Percentiles rank a stretch among this genome's conserved stretches.
Evolutionary conservation across 208 protist species (phyloP).

Genomic region (Acanthamoeba lenticulata): DNA sequence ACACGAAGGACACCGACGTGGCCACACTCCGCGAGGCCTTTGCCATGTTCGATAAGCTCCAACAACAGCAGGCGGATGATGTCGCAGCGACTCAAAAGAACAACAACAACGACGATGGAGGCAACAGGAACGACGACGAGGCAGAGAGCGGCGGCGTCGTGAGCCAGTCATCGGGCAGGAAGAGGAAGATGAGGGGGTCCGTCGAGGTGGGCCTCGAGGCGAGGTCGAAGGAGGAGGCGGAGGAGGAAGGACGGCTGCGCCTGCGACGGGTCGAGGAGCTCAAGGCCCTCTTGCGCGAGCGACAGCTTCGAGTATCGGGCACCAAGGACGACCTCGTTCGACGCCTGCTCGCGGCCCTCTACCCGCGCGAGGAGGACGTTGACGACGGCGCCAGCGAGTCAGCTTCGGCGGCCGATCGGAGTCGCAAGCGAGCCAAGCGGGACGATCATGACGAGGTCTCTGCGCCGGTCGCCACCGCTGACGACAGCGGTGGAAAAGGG

Average conservation of each 20-base stretch:
- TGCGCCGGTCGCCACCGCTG: neutral
- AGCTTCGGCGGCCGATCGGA: neutral
- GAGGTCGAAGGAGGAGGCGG: slow-evolving; percentile 20
- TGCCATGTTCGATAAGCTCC: slow-evolving; percentile 9
- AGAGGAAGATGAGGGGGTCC: neutral
- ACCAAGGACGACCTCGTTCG: slow-evolving; percentile 39
- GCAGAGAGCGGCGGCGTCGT: neutral
- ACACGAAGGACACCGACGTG: slow-evolving; percentile 64
- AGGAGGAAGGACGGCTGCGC: neutral
- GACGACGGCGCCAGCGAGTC: neutral
- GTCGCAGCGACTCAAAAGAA: too few relatives aligned
- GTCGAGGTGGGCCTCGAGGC: neutral
- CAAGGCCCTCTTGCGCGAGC: neutral
- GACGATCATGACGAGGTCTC: neutral
- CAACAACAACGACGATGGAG: too few relatives aligned
- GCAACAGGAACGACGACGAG: neutral
- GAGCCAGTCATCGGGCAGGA: neutral
- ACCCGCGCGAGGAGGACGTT: neutral
- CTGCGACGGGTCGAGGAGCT: slow-evolving; percentile 7
- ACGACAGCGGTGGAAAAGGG: neutral
- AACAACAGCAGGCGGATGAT: slow-evolving; percentile 12
- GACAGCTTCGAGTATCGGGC: neutral
- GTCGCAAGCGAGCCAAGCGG: neutral
- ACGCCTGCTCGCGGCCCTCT: neutral
- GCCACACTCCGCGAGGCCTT: slow-evolving; percentile 63